Evolutionary conservation across 331 rosid genomes (phyloP), one percentile per base, ranked within the genome.

Genomic region (Ulmus americana): DNA sequence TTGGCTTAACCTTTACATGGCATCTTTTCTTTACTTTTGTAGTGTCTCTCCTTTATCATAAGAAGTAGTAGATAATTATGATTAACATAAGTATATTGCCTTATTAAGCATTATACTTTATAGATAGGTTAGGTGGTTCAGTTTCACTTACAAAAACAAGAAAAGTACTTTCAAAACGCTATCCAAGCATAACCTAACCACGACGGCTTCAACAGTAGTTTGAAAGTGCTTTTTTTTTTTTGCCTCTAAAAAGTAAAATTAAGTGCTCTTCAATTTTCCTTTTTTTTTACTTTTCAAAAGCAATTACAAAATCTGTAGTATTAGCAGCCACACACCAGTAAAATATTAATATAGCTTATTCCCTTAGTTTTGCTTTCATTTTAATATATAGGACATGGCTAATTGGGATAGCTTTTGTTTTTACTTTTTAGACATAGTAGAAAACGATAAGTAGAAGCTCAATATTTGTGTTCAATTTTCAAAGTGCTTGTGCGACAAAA

Each of bases 21-120:
- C 52, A 44, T 71, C 82, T 77, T 79, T 70, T 71, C 70, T 74
- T 80, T 77, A 56, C 70, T 69, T 65, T 72, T 65, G 40, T 61
- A n/a, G 28, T 22, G 53, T 40, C 68, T 77, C 63, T 55, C 69
- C 63, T 74, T 64, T 79, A 75, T 57, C 10, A 16, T 52, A 1
- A 43, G 42, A 10, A 7, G 13, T 6, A 41, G 6, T 22, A 16
- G 41, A 14, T 59, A 16, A 8, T 63, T 47, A 48, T 20, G 55
- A 64, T 49, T 8, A 50, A 9, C 14, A 45, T 45, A 0, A n/a
- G 22, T 3, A 8, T 46, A 28, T 65, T 50, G 18, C 47, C 59
- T 47, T 45, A 10, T 35, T 59, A 51, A 20, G 35, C 9, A 49
- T 38, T 47, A 13, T 28, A 3, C 35, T 48, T 40, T 22, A 12